A percentile compares a stretch with the other conserved stretches of the same genome.
Evolutionary conservation across 139 green algal species (phyloP).

Genomic region (Chlorella sp.): DNA sequence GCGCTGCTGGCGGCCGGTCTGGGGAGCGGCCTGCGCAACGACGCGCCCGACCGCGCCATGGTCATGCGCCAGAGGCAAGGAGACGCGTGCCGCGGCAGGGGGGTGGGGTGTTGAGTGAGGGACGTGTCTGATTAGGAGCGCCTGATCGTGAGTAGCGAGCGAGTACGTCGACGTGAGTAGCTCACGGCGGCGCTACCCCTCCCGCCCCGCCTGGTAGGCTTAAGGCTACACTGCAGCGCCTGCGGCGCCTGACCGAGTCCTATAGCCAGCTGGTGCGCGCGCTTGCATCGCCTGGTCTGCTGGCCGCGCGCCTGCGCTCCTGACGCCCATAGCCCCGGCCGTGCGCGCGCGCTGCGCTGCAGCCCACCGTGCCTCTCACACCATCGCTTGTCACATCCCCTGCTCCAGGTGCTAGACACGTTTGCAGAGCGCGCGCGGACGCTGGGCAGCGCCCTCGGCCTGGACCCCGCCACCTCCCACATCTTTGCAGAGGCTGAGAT

Average conservation of each 20-base stretch:
- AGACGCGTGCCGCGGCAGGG: too few species aligned
- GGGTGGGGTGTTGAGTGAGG: too few species aligned
- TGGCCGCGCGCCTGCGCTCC: too few species aligned
- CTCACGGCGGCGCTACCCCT: too few species aligned
- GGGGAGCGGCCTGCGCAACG: constrained; percentile 86
- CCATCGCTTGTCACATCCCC: too few species aligned
- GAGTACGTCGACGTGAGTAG: too few species aligned
- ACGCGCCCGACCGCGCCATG: constrained; percentile 82
- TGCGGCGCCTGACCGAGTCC: constrained; percentile 72
- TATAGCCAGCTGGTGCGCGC: constrained; percentile 80
- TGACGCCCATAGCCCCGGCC: too few species aligned
- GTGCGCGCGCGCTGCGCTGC: too few species aligned
- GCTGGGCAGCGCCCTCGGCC: constrained; percentile 77
- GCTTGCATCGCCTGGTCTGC: too few species aligned
- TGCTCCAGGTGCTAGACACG: constrained; percentile 57
- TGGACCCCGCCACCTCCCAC: constrained; percentile 38
- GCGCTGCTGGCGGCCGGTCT: constrained; percentile 53
- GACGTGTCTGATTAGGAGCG: neutral
- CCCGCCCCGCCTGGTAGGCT: constrained; percentile 40
- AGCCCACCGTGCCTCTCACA: too few species aligned
- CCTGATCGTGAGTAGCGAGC: too few species aligned
- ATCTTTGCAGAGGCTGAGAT: constrained; percentile 92
- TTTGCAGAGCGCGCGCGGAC: constrained; percentile 43
- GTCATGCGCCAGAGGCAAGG: constrained; percentile 75
- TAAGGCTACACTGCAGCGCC: constrained; percentile 83